These are phyloP conservation scores for Podila verticillata DNA, from an alignment of 192 early-diverging fungal genomes.

Conservation along the genomic window DNA sequence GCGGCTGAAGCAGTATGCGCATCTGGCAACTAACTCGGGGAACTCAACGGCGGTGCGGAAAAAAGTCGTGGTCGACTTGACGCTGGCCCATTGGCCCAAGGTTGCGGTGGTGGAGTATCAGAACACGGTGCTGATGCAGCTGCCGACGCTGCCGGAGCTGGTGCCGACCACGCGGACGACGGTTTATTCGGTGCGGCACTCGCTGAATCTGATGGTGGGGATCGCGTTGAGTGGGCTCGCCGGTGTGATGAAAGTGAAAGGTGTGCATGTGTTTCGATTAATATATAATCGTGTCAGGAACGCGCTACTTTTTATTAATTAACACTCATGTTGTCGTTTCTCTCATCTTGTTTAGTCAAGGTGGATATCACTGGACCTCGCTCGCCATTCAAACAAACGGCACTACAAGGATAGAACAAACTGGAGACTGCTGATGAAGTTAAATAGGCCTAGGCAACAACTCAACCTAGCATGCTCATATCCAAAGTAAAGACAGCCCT, in stretches of 20 bases:
- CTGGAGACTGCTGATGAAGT: neutral
- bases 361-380: conserved; percentile 5
- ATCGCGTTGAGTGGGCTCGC: neutral
- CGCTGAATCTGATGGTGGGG: conserved; percentile 8
- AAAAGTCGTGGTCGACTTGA: conserved; percentile 3
- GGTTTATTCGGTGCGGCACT: conserved; percentile 13
- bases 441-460: neutral
- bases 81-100: conserved; percentile 12
- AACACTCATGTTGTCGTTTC: neutral
- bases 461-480: neutral
- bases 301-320: neutral
- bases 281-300: neutral
- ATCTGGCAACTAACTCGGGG: neutral
- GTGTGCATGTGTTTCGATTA: neutral
- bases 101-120: neutral
- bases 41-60: neutral
- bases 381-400: neutral
- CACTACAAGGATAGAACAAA: neutral
- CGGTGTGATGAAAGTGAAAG: conserved; percentile 14
- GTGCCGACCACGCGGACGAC: conserved; percentile 6
- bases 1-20: conserved; percentile 14
- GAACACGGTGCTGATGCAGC: conserved; percentile 15
- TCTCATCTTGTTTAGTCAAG: neutral
- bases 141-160: conserved; percentile 4
- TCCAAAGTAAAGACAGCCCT: neutral